Conservation (phyloP, 73 alveolate species). For the Symbiodinium pilosum region DNA sequence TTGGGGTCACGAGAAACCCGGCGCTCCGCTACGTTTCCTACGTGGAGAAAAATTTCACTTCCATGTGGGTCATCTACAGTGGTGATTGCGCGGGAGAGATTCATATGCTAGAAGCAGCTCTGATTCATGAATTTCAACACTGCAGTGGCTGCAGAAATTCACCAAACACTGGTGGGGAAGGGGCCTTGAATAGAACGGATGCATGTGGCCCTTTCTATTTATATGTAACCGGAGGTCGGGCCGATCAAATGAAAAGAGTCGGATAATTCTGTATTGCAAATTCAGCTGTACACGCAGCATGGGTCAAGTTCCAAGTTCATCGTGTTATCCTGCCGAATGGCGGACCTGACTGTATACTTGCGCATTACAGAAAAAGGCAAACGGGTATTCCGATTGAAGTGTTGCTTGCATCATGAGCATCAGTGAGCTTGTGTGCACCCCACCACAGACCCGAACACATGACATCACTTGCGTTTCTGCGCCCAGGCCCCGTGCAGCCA, state of each 20-base stretch:
- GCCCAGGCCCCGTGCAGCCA: slow-evolving; percentile 60
- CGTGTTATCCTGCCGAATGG: too few species aligned
- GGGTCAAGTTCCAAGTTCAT: neutral
- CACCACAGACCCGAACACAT: neutral
- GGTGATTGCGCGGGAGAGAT: neutral
- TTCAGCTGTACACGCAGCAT: neutral
- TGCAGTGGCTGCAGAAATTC: slow-evolving; percentile 23
- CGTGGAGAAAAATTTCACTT: neutral
- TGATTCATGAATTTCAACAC: neutral
- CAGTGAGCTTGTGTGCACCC: neutral
- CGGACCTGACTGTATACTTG: neutral
- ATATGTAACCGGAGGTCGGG: slow-evolving; percentile 29
- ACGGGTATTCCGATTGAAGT: neutral
- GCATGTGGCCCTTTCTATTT: neutral
- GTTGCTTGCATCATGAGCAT: neutral
- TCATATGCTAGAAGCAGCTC: slow-evolving; percentile 59
- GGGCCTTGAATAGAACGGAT: neutral
- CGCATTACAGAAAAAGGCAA: too few species aligned
- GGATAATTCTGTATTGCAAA: neutral
- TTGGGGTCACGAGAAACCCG: slow-evolving; percentile 1
- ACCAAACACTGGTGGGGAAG: slow-evolving; percentile 26
- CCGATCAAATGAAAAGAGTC: neutral
- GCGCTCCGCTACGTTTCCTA: neutral
- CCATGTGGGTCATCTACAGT: neutral
- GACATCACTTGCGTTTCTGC: neutral